Base-by-base conservation (phyloP, 1,284 basidiomycete genomes). In the Ceratorhiza oryzae-sativae region DNA sequence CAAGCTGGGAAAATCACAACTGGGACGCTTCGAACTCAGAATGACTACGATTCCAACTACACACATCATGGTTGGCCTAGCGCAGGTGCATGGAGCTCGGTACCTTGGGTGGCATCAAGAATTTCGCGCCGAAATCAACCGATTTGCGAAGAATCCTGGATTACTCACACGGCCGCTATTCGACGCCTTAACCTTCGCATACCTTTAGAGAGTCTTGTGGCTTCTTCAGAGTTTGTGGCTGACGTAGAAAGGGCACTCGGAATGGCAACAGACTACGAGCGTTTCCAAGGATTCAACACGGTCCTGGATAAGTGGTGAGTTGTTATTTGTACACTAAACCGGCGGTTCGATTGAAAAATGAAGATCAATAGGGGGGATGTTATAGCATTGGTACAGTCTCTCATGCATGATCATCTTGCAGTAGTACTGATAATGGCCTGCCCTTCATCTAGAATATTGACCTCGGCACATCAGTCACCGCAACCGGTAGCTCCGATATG, bases 51-150 rank as follows among this genome's bases (percentile, higher is more conserved):
- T 6, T 20, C 63, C 1, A 68, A 55, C 27, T 68, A 55, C 20
- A 23, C 41, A 6, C 63, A 68, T 39, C 51, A 55, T 5, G 63
- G 63, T 12, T 68, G 63, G 63, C 56, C 63, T 20, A 13, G n/a
- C 18, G 49, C 18, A 20, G 51, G 49, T 18, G 13, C 39, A 6
- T 55, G 49, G 25, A 55, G 25, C 4, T 39, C 41, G 13, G 5
- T 20, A 3, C 63, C 63, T 2, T 68, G 63, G 63, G 56, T n/a
- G 18, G 20, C 12, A 25, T 55, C 63, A 1, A 51, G 63, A 27
- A 45, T 56, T 25, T 34, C 20, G n/a, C 34, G 32, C n/a, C 5
- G 27, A 8, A 42, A 56, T 23, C 13, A 45, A 34, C 20, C 51
- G 1, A 41, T 15, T 30, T 3, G 1, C 2, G 15, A 13, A 9